Base-by-base conservation (phyloP, 352 stramenopile genomes). In the Globisporangium ultimum region DNA sequence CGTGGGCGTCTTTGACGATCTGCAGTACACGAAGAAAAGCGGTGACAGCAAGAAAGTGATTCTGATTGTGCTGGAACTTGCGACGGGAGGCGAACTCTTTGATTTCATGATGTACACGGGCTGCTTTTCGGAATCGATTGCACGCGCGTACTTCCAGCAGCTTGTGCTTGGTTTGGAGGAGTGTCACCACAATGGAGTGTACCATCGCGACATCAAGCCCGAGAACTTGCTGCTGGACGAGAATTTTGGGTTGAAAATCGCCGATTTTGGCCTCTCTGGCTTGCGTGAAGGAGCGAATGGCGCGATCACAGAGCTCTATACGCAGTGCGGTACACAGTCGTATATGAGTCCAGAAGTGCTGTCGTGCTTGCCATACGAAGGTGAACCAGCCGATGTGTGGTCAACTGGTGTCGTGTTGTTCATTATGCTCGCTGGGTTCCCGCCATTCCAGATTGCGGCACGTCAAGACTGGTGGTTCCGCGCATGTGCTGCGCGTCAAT, bases 261-360 rank as follows among this genome's bases (percentile, higher is more conserved):
- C 90, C 6, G 95, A 99, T 57, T 98, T 99, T 76, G 95, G 95
- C 2, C 75, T 98, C n/a, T 97, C 94, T 6, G 96, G 95, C 18
- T 85, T 95, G 48, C 71, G 73, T 36, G 78, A 90, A 66, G 77
- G 77, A 48, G 59, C 80, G 0, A 80, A 86, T 47, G 84, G 70
- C 64, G 74, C 70, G 47, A 70, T 84, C 48, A 68, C 65, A n/a
- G 83, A 90, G 55, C 70, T 89, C 1, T 88, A 86, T 59, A 97
- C 93, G 51, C 75, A 96, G 64, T 98, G 91, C 63, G 93, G 91
- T 40, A 97, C 91, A 18, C 74, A 74, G 48, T 93, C 84, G 65
- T 98, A 98, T 72, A 97, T 97, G 89, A 95, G 88, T 47, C 93
- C 93, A 2, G 93, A 98, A 61, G 88, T 98, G 57, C 67, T 97